Evolutionary conservation across 768 basidiomycete genomes (phyloP).

Genomic region (Russula brevipes): DNA sequence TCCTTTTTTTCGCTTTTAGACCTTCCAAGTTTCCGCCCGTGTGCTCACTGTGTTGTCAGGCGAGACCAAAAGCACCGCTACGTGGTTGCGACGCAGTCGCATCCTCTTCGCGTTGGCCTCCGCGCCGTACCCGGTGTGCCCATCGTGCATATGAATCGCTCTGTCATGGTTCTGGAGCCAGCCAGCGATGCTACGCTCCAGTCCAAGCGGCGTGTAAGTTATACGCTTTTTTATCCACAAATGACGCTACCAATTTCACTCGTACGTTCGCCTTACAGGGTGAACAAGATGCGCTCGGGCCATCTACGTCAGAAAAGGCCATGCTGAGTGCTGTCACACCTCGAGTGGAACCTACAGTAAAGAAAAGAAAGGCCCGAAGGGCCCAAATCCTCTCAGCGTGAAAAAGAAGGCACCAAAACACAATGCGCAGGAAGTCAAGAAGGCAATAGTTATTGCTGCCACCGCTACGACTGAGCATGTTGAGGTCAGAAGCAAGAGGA

Average conservation of each 20-base stretch:
- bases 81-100: constrained; percentile 79
- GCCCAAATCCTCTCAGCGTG: constrained; percentile 86
- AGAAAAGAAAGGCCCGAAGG: constrained; percentile 70
- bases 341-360: constrained; percentile 41
- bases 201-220: constrained; percentile 56
- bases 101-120: constrained; percentile 61
- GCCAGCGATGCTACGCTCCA: constrained; percentile 73
- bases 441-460: constrained; percentile 21
- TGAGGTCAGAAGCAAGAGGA: constrained; percentile 31
- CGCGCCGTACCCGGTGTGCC: constrained; percentile 80
- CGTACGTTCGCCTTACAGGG: constrained; percentile 37
- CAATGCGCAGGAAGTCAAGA: background rate
- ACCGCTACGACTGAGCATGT: constrained; percentile 16
- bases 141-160: constrained; percentile 84
- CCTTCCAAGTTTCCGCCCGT: background rate
- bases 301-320: constrained; percentile 45
- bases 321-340: constrained; percentile 36
- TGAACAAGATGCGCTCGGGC: constrained; percentile 57
- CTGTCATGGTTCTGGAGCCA: constrained; percentile 90
- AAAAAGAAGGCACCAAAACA: constrained; percentile 66
- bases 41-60: constrained; percentile 40
- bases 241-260: background rate
- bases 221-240: background rate
- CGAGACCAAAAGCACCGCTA: constrained; percentile 89
- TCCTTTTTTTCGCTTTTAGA: background rate